Conservation (phyloP, 2,329 filamentous ascomycete species). For the Fusarium musae region DNA sequence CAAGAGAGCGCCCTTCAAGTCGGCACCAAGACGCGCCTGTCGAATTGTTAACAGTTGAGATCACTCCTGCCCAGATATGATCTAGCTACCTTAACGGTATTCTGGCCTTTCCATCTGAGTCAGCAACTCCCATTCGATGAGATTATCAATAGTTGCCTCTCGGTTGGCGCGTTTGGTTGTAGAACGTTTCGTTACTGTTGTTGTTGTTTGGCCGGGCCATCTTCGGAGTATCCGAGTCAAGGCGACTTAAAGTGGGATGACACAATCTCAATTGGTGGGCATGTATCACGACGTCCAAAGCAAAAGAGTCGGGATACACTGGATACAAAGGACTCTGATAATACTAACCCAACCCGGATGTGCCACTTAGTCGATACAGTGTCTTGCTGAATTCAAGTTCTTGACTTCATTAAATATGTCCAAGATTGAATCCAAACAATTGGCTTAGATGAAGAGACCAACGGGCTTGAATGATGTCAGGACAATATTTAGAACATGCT, state of each 20-base stretch:
- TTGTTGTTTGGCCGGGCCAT: slow-evolving; percentile 21
- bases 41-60: slow-evolving; percentile 10
- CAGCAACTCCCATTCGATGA: neutral
- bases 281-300: slow-evolving; percentile 12
- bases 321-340: neutral
- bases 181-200: neutral
- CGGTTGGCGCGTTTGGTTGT: neutral
- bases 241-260: slow-evolving; percentile 11
- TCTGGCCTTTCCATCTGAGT: neutral
- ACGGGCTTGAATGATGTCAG: neutral
- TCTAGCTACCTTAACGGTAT: neutral
- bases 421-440: neutral
- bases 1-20: neutral
- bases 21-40: slow-evolving; percentile 23
- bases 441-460: neutral
- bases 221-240: slow-evolving; percentile 21
- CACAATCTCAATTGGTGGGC: slow-evolving; percentile 16
- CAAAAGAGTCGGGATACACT: neutral
- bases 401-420: too few relatives aligned
- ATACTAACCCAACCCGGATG: neutral
- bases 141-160: neutral
- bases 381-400: neutral
- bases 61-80: neutral
- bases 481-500: neutral
- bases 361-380: neutral